Evolutionary conservation across 768 basidiomycete genomes (phyloP).

Genomic region (Wakefieldia striispora): DNA sequence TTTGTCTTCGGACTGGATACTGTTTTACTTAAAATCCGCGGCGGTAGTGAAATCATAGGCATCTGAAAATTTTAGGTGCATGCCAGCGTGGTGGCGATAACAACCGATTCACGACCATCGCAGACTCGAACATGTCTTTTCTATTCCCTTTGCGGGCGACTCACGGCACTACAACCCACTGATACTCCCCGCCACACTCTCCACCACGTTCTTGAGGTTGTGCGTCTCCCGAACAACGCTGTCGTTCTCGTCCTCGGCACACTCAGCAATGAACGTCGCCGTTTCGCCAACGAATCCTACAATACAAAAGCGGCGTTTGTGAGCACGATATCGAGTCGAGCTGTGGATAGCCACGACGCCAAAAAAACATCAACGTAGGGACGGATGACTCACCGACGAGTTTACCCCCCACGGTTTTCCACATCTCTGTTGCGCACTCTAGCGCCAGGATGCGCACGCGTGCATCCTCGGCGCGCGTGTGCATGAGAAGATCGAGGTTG

Average conservation of each 20-base stretch:
- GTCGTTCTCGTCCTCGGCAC: constrained; percentile 86
- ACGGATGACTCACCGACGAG: constrained; percentile 49
- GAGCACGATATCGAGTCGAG: background rate
- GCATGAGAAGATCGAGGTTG: constrained; percentile 84
- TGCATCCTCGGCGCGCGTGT: constrained; percentile 81
- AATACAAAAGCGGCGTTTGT: background rate
- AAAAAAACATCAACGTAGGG: too few relatives aligned
- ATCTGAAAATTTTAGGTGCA: too few relatives aligned
- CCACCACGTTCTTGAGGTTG: constrained; percentile 66
- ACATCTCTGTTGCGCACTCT: constrained; percentile 64
- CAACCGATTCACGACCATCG: too few relatives aligned
- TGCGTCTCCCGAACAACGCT: constrained; percentile 70
- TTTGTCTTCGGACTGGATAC: too few relatives aligned
- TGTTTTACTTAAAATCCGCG: too few relatives aligned
- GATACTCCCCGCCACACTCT: constrained; percentile 65
- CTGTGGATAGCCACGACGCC: background rate
- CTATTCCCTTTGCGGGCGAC: too few relatives aligned
- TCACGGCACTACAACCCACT: constrained; percentile 25
- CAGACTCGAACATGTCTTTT: too few relatives aligned
- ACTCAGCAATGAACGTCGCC: constrained; percentile 83
- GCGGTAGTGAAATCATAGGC: too few relatives aligned
- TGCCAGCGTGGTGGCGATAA: too few relatives aligned
- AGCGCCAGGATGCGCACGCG: constrained; percentile 70
- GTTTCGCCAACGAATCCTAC: constrained; percentile 79
- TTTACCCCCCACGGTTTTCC: constrained; percentile 74